phyloP scores from a whole-genome alignment of 352 stramenopile genomes.

The Globisporangium nodosum region DNA sequence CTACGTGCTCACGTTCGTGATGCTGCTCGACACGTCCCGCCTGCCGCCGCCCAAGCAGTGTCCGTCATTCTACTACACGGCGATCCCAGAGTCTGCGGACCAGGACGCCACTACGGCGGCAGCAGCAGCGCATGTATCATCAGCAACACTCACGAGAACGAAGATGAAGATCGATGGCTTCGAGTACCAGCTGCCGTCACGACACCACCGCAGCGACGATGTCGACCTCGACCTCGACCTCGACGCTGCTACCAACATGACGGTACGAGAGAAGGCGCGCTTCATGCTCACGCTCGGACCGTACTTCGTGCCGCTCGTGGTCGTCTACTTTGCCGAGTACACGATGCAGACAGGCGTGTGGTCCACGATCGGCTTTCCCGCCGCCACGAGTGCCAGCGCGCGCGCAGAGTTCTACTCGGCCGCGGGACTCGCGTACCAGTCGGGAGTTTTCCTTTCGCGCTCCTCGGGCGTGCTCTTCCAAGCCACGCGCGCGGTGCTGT shows the following conservation, averaged over 20 bases:
- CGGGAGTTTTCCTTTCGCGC: conserved; percentile 90
- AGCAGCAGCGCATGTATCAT: not conserved
- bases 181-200: not conserved
- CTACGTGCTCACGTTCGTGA: conserved; percentile 59
- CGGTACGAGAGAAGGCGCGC: conserved; percentile 45
- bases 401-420: conserved; percentile 88
- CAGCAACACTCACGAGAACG: not conserved
- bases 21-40: conserved; percentile 49
- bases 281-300: conserved; percentile 82
- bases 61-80: conserved; percentile 23
- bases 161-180: conserved; percentile 2
- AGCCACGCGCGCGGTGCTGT: conserved; percentile 68
- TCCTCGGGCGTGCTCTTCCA: conserved; percentile 85
- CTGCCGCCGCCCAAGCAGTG: conserved; percentile 22
- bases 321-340: conserved; percentile 94
- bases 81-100: conserved; percentile 24
- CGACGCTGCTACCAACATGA: conserved; percentile 25
- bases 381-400: conserved; percentile 48
- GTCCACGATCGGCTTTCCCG: conserved; percentile 92
- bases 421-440: conserved; percentile 90
- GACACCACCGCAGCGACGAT: not conserved
- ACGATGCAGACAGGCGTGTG: conserved; percentile 92
- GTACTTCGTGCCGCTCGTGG: conserved; percentile 89
- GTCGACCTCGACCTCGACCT: not conserved
- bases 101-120: conserved; percentile 10